These are phyloP conservation scores for Waltiozyma sp. DNA, from an alignment of 1,139 yeast genomes.

Conservation along the genomic window DNA sequence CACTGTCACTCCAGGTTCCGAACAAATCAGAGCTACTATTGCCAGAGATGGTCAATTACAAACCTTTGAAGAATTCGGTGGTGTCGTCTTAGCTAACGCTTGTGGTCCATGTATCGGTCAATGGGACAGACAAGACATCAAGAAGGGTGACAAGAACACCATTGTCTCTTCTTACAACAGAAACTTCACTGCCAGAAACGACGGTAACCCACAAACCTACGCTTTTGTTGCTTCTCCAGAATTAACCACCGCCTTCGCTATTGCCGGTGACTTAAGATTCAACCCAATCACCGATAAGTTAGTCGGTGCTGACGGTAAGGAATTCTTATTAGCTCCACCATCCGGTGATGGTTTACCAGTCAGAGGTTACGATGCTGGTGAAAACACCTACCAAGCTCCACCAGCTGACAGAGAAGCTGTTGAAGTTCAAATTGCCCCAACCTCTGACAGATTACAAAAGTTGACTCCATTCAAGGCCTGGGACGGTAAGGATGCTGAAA, in stretches of 20 bases:
- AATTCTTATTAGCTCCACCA: conserved; percentile 88
- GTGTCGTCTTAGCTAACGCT: conserved; percentile 93
- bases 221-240: conserved; percentile 98
- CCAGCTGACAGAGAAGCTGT: conserved; percentile 78
- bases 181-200: conserved; percentile 97
- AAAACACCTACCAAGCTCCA: conserved; percentile 96
- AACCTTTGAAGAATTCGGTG: conserved; percentile 88
- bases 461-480: conserved; percentile 87
- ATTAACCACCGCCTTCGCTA: conserved; percentile 90
- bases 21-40: conserved; percentile 97
- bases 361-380: conserved; percentile 89
- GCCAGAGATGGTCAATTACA: conserved; percentile 93
- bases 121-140: conserved; percentile 97
- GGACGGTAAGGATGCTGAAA: conserved; percentile 91
- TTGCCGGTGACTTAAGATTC: conserved; percentile 96
- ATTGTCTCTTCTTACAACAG: conserved; percentile 98
- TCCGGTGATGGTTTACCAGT: conserved; percentile 88
- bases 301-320: conserved; percentile 90
- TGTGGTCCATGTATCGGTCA: conserved; percentile 99
- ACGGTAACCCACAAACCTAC: conserved; percentile 97
- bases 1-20: conserved; percentile 98
- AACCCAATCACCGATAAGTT: conserved; percentile 95
- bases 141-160: conserved; percentile 97
- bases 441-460: conserved; percentile 80
- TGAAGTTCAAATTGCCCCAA: conserved; percentile 68